Conservation (phyloP, 2,329 filamentous ascomycete species). For the Pestalotiopsis sp. region DNA sequence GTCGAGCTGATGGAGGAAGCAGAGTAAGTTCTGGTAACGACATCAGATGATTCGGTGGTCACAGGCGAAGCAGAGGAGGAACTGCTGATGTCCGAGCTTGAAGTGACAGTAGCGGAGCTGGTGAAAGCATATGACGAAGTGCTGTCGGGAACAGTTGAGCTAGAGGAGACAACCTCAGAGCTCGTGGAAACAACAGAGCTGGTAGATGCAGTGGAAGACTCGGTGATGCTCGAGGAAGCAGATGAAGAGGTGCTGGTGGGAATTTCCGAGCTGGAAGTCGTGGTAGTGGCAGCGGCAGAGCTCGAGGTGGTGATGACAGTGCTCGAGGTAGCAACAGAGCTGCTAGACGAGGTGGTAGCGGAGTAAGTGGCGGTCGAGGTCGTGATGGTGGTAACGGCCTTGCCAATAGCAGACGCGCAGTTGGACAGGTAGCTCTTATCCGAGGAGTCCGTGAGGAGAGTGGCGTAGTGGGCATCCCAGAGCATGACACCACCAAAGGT, state of each 20-base stretch:
- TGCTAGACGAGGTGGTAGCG: constrained; percentile 1
- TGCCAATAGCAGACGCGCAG: constrained; percentile 32
- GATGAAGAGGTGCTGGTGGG: background rate
- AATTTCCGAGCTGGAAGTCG: background rate
- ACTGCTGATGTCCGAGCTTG: background rate
- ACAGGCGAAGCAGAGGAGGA: background rate
- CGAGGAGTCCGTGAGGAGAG: constrained; percentile 25
- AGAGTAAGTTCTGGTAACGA: background rate
- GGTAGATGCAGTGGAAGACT: background rate
- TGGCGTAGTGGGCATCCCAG: constrained; percentile 43
- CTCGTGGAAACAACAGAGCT: background rate
- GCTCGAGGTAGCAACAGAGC: background rate
- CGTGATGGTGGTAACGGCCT: constrained; percentile 10
- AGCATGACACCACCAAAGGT: constrained; percentile 49
- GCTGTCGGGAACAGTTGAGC: background rate
- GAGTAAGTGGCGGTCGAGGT: constrained; percentile 4
- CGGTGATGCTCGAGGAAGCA: background rate
- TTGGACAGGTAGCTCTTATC: constrained; percentile 40
- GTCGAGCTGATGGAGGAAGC: background rate
- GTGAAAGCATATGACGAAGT: background rate
- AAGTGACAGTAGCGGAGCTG: constrained; percentile 2
- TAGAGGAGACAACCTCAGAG: background rate
- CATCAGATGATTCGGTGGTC: background rate
- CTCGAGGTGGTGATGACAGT: constrained; percentile 4
- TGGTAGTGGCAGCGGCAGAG: background rate